Percentiles rank a stretch among this genome's conserved stretches.
phyloP scores from a whole-genome alignment of 495 filamentous ascomycete genomes.

The Hypomontagnella submonticulosa region DNA sequence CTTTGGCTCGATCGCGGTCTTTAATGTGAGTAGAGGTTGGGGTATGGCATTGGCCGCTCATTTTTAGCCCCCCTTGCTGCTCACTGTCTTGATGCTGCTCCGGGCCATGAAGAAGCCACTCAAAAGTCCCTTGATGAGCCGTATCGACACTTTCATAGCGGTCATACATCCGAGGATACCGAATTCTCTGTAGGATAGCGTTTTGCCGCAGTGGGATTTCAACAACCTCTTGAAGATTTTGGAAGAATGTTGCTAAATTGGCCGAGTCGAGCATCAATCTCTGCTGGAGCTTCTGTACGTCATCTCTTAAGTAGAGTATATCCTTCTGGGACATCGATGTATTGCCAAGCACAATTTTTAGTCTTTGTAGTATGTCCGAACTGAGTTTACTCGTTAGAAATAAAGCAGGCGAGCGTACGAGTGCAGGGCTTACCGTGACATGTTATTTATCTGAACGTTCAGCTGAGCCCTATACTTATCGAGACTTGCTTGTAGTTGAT shows the following conservation, averaged over 20 bases:
- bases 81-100: background rate
- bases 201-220: conserved; percentile 1
- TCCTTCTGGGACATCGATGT: conserved; percentile 8
- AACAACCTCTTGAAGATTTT: background rate
- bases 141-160: conserved; percentile 12
- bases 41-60: no score
- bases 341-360: conserved; percentile 1
- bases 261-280: background rate
- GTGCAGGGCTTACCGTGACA: conserved; percentile 11
- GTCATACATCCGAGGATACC: conserved; percentile 13
- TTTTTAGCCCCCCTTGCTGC: no score
- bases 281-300: conserved; percentile 16
- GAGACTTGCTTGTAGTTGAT: conserved; percentile 1
- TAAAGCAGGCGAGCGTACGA: background rate
- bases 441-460: conserved; percentile 16
- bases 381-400: conserved; percentile 1
- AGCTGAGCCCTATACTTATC: conserved; percentile 12
- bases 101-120: conserved; percentile 9
- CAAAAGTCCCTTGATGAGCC: conserved; percentile 16
- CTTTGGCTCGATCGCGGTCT: background rate
- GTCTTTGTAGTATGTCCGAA: conserved; percentile 11
- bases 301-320: conserved; percentile 7
- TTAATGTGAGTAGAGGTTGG: background rate
- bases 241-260: conserved; percentile 4
- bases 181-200: conserved; percentile 6